Conservation (phyloP, 495 filamentous ascomycete species). For the Xylaria curta region DNA sequence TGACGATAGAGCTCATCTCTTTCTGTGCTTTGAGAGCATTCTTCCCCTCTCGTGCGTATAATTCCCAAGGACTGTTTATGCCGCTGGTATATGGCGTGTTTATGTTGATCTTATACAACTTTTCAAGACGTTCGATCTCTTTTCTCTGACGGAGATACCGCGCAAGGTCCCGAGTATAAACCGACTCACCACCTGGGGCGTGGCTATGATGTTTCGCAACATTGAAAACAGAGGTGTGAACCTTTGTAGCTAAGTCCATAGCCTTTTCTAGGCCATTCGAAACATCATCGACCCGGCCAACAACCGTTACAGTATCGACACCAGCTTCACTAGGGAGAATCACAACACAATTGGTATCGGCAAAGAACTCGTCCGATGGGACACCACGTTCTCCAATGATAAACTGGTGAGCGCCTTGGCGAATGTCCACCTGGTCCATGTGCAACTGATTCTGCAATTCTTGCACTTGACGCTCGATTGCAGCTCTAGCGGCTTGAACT, state of each 20-base stretch:
- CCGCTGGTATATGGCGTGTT: slow-evolving; percentile 68
- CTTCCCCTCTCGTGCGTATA: slow-evolving; percentile 84
- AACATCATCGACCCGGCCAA: slow-evolving; percentile 76
- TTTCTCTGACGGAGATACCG: slow-evolving; percentile 80
- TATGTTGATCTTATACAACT: slow-evolving; percentile 78
- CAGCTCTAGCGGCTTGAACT: slow-evolving; percentile 76
- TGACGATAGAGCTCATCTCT: slow-evolving; percentile 81
- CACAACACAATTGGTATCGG: slow-evolving; percentile 87
- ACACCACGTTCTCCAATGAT: slow-evolving; percentile 82
- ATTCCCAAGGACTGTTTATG: slow-evolving; percentile 77
- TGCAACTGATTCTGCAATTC: slow-evolving; percentile 73
- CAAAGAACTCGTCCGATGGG: slow-evolving; percentile 82
- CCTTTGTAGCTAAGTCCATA: slow-evolving; percentile 79
- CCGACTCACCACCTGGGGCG: slow-evolving; percentile 71
- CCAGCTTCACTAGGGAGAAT: slow-evolving; percentile 76
- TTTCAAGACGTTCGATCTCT: slow-evolving; percentile 80
- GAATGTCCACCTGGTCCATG: slow-evolving; percentile 74
- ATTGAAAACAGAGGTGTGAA: slow-evolving; percentile 80
- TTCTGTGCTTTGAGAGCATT: slow-evolving; percentile 79
- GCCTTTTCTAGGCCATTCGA: slow-evolving; percentile 76
- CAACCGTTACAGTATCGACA: slow-evolving; percentile 82
- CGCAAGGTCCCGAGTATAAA: slow-evolving; percentile 82
- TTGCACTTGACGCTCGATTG: slow-evolving; percentile 77
- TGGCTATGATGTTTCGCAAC: slow-evolving; percentile 76
- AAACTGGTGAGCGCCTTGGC: slow-evolving; percentile 85